phyloP scores from a whole-genome alignment of 345 rosid genomes.

The Iberis pinnata region DNA sequence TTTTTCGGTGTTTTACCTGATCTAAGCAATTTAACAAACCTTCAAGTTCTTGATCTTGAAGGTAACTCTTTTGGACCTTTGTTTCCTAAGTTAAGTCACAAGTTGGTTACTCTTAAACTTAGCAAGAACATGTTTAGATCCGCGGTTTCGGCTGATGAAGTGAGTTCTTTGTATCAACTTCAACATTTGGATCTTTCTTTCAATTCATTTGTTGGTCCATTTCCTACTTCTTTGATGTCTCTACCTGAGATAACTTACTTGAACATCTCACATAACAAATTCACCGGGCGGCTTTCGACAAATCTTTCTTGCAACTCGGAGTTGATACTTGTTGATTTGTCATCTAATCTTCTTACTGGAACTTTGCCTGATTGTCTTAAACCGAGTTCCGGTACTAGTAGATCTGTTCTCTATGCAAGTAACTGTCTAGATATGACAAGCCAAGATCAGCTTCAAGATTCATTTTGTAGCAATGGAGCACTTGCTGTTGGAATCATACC shows the following conservation, averaged over 20 bases:
- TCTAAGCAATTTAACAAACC: conserved; percentile 61
- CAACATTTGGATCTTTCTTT: conserved; percentile 69
- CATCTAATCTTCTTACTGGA: conserved; percentile 83
- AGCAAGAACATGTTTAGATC: conserved; percentile 84
- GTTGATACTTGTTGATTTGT: conserved; percentile 58
- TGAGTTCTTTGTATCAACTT: conserved; percentile 65
- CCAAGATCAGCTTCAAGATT: conserved; percentile 53
- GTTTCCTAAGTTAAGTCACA: conserved; percentile 68
- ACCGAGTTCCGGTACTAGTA: conserved; percentile 36
- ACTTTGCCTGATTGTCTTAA: conserved; percentile 57
- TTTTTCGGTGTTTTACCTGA: conserved; percentile 72
- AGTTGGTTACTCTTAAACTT: conserved; percentile 58
- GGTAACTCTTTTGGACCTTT: conserved; percentile 69
- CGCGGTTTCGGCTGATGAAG: conserved; percentile 49
- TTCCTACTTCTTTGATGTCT: conserved; percentile 49
- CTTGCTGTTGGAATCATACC: conserved; percentile 83
- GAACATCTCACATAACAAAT: conserved; percentile 64
- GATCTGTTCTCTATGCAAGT: conserved; percentile 39
- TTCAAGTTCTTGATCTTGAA: conserved; percentile 83
- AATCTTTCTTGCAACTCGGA: conserved; percentile 62
- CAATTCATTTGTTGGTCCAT: conserved; percentile 79
- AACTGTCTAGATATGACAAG: conserved; percentile 54
- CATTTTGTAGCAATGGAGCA: conserved; percentile 76
- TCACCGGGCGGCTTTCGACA: conserved; percentile 70
- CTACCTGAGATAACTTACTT: conserved; percentile 61